These are phyloP conservation scores for Arabis alpina DNA, from an alignment of 345 rosid species.

Conservation along the genomic window DNA sequence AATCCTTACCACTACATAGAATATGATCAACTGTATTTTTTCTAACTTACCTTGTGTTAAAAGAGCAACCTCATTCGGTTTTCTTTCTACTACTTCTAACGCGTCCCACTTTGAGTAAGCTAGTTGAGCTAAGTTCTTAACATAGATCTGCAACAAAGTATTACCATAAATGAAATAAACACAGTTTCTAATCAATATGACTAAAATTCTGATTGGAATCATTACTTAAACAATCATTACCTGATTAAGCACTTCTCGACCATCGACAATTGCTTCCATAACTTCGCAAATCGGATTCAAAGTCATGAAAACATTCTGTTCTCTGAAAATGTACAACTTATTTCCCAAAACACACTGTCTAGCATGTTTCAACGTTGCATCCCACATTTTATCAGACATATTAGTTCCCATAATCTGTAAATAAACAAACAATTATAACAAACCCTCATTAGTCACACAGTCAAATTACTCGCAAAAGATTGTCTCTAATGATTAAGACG, in stretches of 20 bases:
- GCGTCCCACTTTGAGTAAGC: conserved; percentile 62
- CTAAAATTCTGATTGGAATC: conserved; percentile 1
- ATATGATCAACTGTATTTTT: background rate
- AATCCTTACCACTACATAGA: background rate
- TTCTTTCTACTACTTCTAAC: conserved; percentile 56
- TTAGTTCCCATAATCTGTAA: conserved; percentile 67
- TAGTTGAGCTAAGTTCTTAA: conserved; percentile 57
- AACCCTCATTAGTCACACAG: conserved; percentile 4
- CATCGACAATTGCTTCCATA: conserved; percentile 53
- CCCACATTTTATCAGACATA: conserved; percentile 91
- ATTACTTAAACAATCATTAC: conserved; percentile 33
- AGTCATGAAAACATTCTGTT: conserved; percentile 41
- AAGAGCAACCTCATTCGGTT: conserved; percentile 48
- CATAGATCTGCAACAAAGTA: conserved; percentile 44
- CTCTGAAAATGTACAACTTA: conserved; percentile 50
- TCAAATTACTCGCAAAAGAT: background rate
- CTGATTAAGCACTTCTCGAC: conserved; percentile 50
- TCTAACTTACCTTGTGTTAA: conserved; percentile 60
- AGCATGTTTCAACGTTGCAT: conserved; percentile 71
- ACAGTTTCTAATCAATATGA: background rate
- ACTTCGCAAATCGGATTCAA: conserved; percentile 79
- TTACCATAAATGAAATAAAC: background rate
- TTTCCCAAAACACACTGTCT: conserved; percentile 67
- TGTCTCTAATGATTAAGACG: background rate
- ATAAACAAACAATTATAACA: background rate